Percentiles rank a stretch among this genome's conserved stretches.
Evolutionary conservation across 768 basidiomycete species (phyloP).

Genomic region (Lentinula guzmanii): DNA sequence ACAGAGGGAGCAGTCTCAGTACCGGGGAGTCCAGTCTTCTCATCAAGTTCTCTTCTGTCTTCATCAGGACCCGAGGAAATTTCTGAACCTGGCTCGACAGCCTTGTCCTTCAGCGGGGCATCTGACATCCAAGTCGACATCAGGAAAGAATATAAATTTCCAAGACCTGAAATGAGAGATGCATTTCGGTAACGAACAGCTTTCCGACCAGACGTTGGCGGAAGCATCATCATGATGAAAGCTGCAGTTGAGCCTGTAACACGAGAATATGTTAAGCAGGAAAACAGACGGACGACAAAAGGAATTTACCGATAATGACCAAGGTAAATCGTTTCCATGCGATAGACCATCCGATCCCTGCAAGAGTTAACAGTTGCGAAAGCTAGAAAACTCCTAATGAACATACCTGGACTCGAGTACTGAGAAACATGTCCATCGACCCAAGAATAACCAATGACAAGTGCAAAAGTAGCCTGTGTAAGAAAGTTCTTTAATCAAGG

Average conservation of each 20-base stretch:
- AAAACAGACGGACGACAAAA: neutral
- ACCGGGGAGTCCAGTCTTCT: neutral
- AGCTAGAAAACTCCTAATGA: neutral
- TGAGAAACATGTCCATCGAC: constrained; percentile 43
- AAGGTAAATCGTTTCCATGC: constrained; percentile 48
- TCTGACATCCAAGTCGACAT: constrained; percentile 35
- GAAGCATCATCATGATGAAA: constrained; percentile 49
- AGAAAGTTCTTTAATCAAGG: neutral
- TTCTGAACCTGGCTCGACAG: neutral
- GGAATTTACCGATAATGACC: constrained; percentile 39
- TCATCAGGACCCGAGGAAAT: constrained; percentile 2
- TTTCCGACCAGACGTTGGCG: constrained; percentile 42
- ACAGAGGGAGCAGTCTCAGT: neutral
- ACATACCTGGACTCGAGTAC: constrained; percentile 37
- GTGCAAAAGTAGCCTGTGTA: constrained; percentile 31
- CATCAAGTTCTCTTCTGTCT: neutral
- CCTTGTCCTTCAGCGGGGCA: neutral
- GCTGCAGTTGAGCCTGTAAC: constrained; percentile 39
- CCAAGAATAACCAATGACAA: constrained; percentile 39
- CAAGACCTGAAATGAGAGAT: constrained; percentile 30
- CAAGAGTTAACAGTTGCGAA: neutral
- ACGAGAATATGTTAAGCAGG: neutral
- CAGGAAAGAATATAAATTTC: constrained; percentile 34
- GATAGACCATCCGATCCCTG: constrained; percentile 38
- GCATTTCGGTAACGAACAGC: constrained; percentile 40